These are phyloP conservation scores for Kwoniella botswanensis DNA, from an alignment of 768 basidiomycete genomes.

Conservation along the genomic window DNA sequence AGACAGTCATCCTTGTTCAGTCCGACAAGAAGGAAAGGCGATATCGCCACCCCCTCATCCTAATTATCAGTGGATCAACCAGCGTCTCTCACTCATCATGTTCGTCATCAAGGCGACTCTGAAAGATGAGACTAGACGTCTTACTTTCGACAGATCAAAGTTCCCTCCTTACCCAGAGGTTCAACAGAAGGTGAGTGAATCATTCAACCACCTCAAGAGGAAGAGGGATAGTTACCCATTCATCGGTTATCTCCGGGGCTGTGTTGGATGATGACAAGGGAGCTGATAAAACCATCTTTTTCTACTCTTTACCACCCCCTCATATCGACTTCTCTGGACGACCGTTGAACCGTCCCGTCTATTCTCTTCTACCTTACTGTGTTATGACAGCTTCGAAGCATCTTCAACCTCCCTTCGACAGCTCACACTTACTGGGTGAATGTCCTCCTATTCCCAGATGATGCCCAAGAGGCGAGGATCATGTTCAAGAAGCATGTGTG, in stretches of 20 bases:
- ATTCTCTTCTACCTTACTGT: background rate
- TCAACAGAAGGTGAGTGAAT: conserved; percentile 49
- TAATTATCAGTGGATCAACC: background rate
- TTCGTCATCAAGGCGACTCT: conserved; percentile 57
- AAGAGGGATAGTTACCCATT: background rate
- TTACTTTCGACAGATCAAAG: conserved; percentile 40
- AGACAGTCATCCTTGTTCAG: too few relatives aligned
- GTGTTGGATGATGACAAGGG: background rate
- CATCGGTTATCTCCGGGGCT: conserved; percentile 10
- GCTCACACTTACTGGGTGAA: conserved; percentile 54
- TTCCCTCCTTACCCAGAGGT: conserved; percentile 51
- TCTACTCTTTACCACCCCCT: background rate
- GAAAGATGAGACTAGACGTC: conserved; percentile 53
- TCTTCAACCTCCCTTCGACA: conserved; percentile 52
- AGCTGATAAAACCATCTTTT: background rate
- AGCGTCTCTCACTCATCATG: conserved; percentile 2
- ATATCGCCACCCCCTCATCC: conserved; percentile 19
- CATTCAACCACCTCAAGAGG: background rate
- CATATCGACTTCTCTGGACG: background rate
- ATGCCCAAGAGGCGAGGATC: conserved; percentile 44
- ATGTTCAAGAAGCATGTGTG: conserved; percentile 56
- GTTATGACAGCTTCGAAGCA: conserved; percentile 38
- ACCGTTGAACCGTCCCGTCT: background rate
- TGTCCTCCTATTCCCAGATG: conserved; percentile 50
- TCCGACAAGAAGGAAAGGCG: background rate